Conservation (phyloP, 371 early-diverging fungal genomes). For the Chytridiales sp. region DNA sequence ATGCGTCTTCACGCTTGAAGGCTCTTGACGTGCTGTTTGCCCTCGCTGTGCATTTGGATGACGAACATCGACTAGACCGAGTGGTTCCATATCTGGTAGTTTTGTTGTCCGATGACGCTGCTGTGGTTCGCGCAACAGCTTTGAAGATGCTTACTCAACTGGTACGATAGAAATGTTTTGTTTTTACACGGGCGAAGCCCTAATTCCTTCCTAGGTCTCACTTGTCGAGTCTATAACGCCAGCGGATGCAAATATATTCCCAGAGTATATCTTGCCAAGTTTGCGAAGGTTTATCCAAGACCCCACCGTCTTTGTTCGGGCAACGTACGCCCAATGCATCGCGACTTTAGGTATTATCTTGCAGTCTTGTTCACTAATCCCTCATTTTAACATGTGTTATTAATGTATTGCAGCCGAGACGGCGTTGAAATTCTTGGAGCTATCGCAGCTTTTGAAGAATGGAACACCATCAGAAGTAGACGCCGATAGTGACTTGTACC, state of each 20-base stretch:
- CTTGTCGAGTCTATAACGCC: conserved; percentile 75
- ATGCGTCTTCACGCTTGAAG: conserved; percentile 69
- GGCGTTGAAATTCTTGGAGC: conserved; percentile 69
- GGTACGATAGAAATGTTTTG: conserved; percentile 46
- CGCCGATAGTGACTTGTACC: conserved; percentile 39
- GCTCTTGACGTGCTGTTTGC: conserved; percentile 77
- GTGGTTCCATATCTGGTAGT: conserved; percentile 79
- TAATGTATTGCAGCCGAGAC: conserved; percentile 61
- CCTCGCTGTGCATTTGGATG: conserved; percentile 64
- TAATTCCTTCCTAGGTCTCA: conserved; percentile 51
- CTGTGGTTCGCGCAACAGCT: conserved; percentile 72
- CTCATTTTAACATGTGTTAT: background rate
- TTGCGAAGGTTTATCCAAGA: conserved; percentile 69
- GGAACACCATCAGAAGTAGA: conserved; percentile 58
- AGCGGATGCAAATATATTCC: conserved; percentile 82
- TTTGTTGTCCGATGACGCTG: conserved; percentile 66
- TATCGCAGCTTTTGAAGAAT: conserved; percentile 59
- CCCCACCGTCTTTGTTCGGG: conserved; percentile 73
- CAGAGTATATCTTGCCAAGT: conserved; percentile 83
- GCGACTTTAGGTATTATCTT: conserved; percentile 51
- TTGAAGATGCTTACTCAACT: conserved; percentile 74
- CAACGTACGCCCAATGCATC: conserved; percentile 79
- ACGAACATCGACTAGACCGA: conserved; percentile 77
- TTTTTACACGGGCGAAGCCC: conserved; percentile 4
- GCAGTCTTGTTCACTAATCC: background rate